phyloP scores from a whole-genome alignment of 345 rosid species.

The Salix brachista region DNA sequence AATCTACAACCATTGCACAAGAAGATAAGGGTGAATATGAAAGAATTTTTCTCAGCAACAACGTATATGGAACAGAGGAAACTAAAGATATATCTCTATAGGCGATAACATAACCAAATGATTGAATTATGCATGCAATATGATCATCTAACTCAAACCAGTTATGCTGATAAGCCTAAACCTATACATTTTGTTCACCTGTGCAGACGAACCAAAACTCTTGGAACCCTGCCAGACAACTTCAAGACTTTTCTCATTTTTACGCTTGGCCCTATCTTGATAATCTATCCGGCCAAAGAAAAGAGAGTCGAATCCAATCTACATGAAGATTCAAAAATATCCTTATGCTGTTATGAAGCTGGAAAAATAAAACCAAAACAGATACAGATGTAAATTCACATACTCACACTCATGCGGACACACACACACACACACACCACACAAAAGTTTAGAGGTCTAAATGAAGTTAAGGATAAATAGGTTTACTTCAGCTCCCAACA shows the following conservation, averaged over 20 bases:
- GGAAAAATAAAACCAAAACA: constrained; percentile 1
- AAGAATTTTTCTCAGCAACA: background rate
- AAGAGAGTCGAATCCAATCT: constrained; percentile 92
- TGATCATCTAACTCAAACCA: background rate
- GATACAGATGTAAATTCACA: too few relatives aligned
- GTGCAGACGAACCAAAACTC: constrained; percentile 84
- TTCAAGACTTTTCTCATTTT: constrained; percentile 82
- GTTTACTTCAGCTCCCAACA: constrained; percentile 84
- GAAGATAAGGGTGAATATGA: constrained; percentile 13
- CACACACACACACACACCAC: too few relatives aligned
- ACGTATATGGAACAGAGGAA: background rate
- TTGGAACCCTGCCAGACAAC: constrained; percentile 89
- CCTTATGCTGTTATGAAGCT: background rate
- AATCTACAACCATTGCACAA: constrained; percentile 44
- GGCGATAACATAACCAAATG: background rate
- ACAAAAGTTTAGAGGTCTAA: background rate
- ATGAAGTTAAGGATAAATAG: constrained; percentile 4
- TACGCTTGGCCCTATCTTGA: constrained; percentile 86
- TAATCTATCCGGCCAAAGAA: constrained; percentile 94
- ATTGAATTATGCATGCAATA: background rate
- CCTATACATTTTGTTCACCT: constrained; percentile 37
- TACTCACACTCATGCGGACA: too few relatives aligned
- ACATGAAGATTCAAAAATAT: constrained; percentile 19
- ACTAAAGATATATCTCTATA: background rate
- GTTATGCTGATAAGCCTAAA: background rate